Percentiles rank a stretch among this genome's conserved stretches.
These are phyloP conservation scores for Mucor indicus DNA, from an alignment of 371 early-diverging fungal genomes.

Conservation along the genomic window DNA sequence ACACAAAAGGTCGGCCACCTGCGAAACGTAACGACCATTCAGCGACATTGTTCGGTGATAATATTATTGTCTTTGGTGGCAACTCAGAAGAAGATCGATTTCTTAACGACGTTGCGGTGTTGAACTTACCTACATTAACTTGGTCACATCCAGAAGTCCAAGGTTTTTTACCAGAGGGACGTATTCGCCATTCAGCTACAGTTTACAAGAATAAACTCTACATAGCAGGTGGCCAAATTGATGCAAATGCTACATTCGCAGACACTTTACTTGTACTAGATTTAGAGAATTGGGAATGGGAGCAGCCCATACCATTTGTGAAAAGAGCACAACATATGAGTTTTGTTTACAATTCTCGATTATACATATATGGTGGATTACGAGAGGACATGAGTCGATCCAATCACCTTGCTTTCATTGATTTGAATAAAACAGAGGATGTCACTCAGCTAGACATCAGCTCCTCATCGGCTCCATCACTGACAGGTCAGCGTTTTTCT, in stretches of 20 bases:
- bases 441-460: constrained; percentile 53
- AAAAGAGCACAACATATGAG: constrained; percentile 60
- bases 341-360: constrained; percentile 51
- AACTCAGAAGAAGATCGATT: constrained; percentile 52
- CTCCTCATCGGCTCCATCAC: constrained; percentile 54
- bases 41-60: constrained; percentile 56
- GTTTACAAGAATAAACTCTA: constrained; percentile 64
- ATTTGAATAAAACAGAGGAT: constrained; percentile 24
- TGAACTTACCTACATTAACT: constrained; percentile 56
- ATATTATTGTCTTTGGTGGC: constrained; percentile 71
- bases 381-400: constrained; percentile 64
- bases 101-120: constrained; percentile 61
- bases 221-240: constrained; percentile 59
- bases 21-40: constrained; percentile 69
- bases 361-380: constrained; percentile 68
- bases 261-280: constrained; percentile 59
- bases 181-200: constrained; percentile 69
- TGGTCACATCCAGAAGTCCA: constrained; percentile 61
- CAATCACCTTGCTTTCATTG: constrained; percentile 56
- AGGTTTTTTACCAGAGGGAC: constrained; percentile 52
- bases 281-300: constrained; percentile 64
- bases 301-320: constrained; percentile 53
- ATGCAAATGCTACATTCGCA: constrained; percentile 20
- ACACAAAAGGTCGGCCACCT: constrained; percentile 60
- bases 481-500: constrained; percentile 64